Evolutionary conservation across 78 protist genomes (phyloP).

Genomic region (Polysphondylium violaceum): DNA sequence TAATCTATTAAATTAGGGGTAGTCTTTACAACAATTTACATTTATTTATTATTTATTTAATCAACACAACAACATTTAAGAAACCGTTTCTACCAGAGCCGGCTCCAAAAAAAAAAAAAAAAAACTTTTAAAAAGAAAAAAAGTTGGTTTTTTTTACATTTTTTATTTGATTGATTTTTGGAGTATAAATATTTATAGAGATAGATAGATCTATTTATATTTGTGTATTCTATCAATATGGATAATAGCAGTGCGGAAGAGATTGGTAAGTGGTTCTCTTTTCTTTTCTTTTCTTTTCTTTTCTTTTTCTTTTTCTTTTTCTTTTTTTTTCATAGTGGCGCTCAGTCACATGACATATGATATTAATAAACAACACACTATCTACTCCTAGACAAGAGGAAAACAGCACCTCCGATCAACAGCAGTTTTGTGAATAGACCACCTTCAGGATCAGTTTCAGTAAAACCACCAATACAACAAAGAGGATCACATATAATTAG

Average conservation of each 20-base stretch:
- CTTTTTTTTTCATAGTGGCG: not conserved
- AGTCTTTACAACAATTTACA: too few relatives aligned
- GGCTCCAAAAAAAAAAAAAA: too few relatives aligned
- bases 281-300: not conserved
- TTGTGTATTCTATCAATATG: not conserved
- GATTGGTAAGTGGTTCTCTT: not conserved
- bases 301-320: not conserved
- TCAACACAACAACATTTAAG: too few relatives aligned
- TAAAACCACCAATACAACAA: not conserved
- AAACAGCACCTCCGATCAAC: constrained; percentile 71
- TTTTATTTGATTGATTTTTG: not conserved
- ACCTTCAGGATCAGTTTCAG: not conserved
- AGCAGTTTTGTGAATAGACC: constrained; percentile 1
- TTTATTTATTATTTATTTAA: too few relatives aligned
- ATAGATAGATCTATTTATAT: not conserved
- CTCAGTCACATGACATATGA: too few relatives aligned
- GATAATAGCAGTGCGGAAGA: not conserved
- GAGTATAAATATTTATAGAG: not conserved
- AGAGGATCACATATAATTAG: constrained; percentile 21
- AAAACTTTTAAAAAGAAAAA: too few relatives aligned
- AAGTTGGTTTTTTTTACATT: not conserved
- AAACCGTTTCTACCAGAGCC: too few relatives aligned
- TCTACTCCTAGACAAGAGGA: constrained; percentile 58
- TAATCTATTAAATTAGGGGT: too few relatives aligned
- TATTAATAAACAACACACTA: too few relatives aligned